phyloP scores from a whole-genome alignment of 805 yeast species.

The Schwanniomyces sp. region DNA sequence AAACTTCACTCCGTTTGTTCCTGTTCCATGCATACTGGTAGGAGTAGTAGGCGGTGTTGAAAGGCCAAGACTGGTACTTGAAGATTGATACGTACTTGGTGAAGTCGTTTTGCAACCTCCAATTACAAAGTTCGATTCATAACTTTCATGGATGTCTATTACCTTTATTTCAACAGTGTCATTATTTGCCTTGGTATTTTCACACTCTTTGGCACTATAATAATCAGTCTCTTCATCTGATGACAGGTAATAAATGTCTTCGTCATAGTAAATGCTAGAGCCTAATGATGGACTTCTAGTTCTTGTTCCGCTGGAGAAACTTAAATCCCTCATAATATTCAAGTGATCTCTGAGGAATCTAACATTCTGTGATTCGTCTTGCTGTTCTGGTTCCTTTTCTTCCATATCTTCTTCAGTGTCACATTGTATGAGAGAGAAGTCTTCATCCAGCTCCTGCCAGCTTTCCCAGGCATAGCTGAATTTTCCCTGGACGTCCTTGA shows the following conservation, averaged over 20 bases:
- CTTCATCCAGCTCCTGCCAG: neutral
- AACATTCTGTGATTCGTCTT: neutral
- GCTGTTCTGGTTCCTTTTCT: neutral
- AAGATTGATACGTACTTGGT: neutral
- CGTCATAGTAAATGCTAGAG: neutral
- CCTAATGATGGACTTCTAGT: neutral
- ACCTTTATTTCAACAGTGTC: neutral
- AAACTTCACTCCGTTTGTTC: neutral
- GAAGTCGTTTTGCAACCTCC: neutral
- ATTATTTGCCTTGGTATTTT: neutral
- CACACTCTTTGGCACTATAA: neutral
- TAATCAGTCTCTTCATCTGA: neutral
- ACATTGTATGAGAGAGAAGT: neutral
- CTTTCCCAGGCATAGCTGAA: neutral
- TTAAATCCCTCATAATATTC: constrained; percentile 4
- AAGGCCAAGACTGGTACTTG: neutral
- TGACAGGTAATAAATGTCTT: neutral
- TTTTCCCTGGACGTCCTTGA: neutral
- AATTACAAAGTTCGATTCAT: neutral
- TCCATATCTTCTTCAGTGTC: neutral
- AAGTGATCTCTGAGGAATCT: constrained; percentile 5
- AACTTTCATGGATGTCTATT: neutral
- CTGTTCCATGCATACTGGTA: neutral
- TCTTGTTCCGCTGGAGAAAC: neutral
- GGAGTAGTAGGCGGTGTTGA: constrained; percentile 1